Evolutionary conservation across 768 basidiomycete species (phyloP), one percentile per base, ranked within the genome.

Genomic region (Gautieria morchelliformis): DNA sequence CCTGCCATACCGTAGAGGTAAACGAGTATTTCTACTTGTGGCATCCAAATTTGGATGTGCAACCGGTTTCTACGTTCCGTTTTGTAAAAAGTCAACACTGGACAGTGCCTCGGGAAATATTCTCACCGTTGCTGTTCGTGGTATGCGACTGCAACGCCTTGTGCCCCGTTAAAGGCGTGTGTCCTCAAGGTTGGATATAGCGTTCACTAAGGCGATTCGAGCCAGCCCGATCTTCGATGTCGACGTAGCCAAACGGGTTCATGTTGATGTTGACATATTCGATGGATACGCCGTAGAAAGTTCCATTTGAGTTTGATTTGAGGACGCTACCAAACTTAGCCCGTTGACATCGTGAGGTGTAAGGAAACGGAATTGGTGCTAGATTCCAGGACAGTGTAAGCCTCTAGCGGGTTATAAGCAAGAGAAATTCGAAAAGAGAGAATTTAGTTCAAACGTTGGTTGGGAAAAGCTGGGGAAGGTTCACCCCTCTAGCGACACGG

Each of bases 261-360:
- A 96, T 81, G 69, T 98, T 98, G n/a, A n/a, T n/a, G n/a, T n/a
- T n/a, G 56, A 89, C 96, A 63, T 93, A 78, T 63, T 90, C 87
- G 40, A 89, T 65, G 0, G 93, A 90, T 11, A 93, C 68, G 20
- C 89, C 85, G 67, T 93, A 99, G 75, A 96, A 97, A 0, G 96
- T 99, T 39, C 96, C 96, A 64, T 99, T 99, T 32, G 89, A 97
- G 70, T 99, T 98, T 30, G 94, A 96, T 70, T 95, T 95, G 59
- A 93, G 79, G 62, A 98, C 85, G 65, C 81, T 87, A 37, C 96
- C 96, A 85, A 89, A 98, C 66, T 76, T 87, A 2, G 85, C 89
- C 20, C 74, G 76, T 0, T 80, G 78, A 15, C 75, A 89, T 95
- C 0, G 96, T 98, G 77, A 95, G 87, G 64, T 95, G 95, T 11